phyloP scores from a whole-genome alignment of 2,329 filamentous ascomycete species.

The Dendrostoma leiphaemia region DNA sequence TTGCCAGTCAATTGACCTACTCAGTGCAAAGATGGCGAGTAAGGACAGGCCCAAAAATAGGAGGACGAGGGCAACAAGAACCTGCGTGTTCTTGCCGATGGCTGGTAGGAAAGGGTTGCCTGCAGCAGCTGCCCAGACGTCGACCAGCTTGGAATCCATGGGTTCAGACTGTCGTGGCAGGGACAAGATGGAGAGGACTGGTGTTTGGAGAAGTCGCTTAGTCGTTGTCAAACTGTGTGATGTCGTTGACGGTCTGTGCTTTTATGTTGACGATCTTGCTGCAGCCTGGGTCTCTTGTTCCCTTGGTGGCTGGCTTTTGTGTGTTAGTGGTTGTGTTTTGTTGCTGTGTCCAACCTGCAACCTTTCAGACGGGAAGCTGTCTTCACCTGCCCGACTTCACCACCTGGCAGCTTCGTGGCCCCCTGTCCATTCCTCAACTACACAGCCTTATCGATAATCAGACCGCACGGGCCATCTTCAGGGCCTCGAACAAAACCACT shows the following conservation, averaged over 20 bases:
- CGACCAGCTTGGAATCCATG: constrained; percentile 80
- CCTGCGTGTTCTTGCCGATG: constrained; percentile 80
- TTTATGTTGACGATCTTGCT: not conserved
- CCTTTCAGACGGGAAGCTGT: not conserved
- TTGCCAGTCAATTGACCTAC: constrained; percentile 49
- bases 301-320: not conserved
- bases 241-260: not conserved
- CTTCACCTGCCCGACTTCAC: not conserved
- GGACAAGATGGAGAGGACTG: not conserved
- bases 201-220: not conserved
- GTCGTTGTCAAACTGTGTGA: not conserved
- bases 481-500: not conserved
- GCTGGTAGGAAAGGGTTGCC: constrained; percentile 79
- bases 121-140: constrained; percentile 92
- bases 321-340: not conserved
- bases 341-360: not conserved
- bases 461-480: not conserved
- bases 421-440: not conserved
- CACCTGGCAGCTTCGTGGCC: constrained; percentile 1
- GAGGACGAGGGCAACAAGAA: constrained; percentile 75
- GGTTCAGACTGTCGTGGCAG: not conserved
- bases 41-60: constrained; percentile 70
- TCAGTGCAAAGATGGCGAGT: constrained; percentile 79
- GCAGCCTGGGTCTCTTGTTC: no score
- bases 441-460: not conserved